Base-by-base conservation (phyloP, 257 asterid species). In the Gentiana dahurica region DNA sequence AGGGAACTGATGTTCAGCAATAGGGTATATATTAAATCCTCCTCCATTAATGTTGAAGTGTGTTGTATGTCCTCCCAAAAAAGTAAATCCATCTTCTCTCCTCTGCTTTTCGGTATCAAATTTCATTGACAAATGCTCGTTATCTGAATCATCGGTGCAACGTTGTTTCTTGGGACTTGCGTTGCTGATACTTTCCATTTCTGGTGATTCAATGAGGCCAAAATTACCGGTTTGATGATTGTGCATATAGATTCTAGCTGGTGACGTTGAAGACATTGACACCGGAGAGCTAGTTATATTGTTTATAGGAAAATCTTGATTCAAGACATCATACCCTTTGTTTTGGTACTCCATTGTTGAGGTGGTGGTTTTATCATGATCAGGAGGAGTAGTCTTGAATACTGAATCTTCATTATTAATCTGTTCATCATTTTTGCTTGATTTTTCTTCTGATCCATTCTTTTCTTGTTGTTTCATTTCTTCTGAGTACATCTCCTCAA, bases 401-500 rank as follows among this genome's bases (percentile, higher is more conserved):
- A 74, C 61, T 34, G 89, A 75, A 39, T 80, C 92, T 32, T 81
- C 82, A 10, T 75, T 76, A 24, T 24, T 24, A 24, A 24, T 24
- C 35, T 71, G 78, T 52, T 78, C 89, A 11, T 52, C 89, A 11
- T 52, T 73, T 62, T 77, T 84, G 77, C 59, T 56, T 1, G 61
- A 51, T 38, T 67, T 79, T 33, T 79, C 94, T 34, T 81, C 96
- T 4, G 81, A 67, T 11, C 81, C 87, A 9, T 65, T 74, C 46
- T 78, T 80, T 33, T 83, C 97, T 12, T 85, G 79, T 8, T 87
- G 97, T 71, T 85, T 91, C 69, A 83, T 76, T 57, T 91, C 98
- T 64, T 91, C 98, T 49, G n/a, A 57, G 77, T 91, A 87, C 98
- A 91, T 91, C 65, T 91, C 98, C 70, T 91, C 98, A 0, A 91